Evolutionary conservation across 164 flowering plant species (phyloP).

Genomic region (Stephania yunnanensis): DNA sequence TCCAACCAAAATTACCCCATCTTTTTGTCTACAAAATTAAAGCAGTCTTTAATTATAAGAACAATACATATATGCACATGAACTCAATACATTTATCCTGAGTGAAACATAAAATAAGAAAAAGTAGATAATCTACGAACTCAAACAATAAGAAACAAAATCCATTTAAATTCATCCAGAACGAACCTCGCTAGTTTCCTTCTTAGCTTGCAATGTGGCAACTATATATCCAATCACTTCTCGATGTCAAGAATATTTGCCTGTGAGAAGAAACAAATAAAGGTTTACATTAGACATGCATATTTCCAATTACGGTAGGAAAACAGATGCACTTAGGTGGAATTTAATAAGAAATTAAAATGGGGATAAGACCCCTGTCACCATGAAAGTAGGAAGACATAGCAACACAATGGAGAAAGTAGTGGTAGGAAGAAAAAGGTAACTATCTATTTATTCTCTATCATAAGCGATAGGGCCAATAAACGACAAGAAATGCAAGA

Average conservation of each 20-base stretch:
- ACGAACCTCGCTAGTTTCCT: slow-evolving; percentile 93
- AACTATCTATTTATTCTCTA: neutral
- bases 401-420: neutral
- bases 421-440: no score
- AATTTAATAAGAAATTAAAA: neutral
- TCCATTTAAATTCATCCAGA: slow-evolving; percentile 14
- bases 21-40: no score
- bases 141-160: slow-evolving; percentile 5
- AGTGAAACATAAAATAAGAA: neutral
- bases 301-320: neutral
- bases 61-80: neutral
- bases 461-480: neutral
- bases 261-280: slow-evolving; percentile 28
- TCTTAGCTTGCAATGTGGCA: slow-evolving; percentile 76
- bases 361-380: neutral
- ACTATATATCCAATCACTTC: slow-evolving; percentile 82
- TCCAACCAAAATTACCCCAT: no score
- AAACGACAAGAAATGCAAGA: neutral
- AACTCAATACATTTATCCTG: slow-evolving; percentile 45
- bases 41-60: no score
- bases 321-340: neutral
- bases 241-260: slow-evolving; percentile 95
- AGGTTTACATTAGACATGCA: no score
- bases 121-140: neutral
- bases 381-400: neutral